Evolutionary conservation across 192 early-diverging fungal species (phyloP), one percentile per base, ranked within the genome.

Genomic region (Rhizophagus clarus): DNA sequence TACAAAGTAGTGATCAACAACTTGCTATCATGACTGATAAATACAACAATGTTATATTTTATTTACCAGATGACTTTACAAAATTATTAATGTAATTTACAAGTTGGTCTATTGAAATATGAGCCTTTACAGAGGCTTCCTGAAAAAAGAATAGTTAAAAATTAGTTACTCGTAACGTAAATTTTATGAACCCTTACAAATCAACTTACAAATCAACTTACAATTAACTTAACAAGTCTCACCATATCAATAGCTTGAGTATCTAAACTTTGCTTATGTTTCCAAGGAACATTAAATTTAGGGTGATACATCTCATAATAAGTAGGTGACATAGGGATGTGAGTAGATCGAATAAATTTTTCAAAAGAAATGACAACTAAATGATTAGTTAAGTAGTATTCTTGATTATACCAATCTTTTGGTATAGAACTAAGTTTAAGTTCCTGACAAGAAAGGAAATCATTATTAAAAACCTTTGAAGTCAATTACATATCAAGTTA

Each of bases 301-400:
- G 73, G 49, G 17, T 74, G 73, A 29, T 56, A 60, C n/a, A 20
- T 74, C 51, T 74, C 47, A 60, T 61, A 74, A 37, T 74, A 74
- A 1, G 51, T 60, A 3, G 47, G 28, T 7, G 73, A 74, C 73
- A 74, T 61, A 56, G 45, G 73, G 1, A 74, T 74, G 4, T 32
- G 26, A 61, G 31, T 24, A 1, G 73, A 29, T 61, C 31, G 49
- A 74, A 60, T 12, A 61, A 32, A 74, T 20, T 61, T 11, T 14
- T 74, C 73, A 70, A 70, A 70, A 22, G 45, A 61, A 28, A 26
- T 29, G 1, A 61, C 15, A 15, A 74, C 31, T 60, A 74, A 74
- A 74, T 32, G 61, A 60, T 28, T 61, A 17, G 40, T 61, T 56
- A 61, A 51, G 61, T 56, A 32, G 20, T 42, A 74, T 31, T 74